Conservation (phyloP, 352 stramenopile genomes). For the Phytophthora tubulina region DNA sequence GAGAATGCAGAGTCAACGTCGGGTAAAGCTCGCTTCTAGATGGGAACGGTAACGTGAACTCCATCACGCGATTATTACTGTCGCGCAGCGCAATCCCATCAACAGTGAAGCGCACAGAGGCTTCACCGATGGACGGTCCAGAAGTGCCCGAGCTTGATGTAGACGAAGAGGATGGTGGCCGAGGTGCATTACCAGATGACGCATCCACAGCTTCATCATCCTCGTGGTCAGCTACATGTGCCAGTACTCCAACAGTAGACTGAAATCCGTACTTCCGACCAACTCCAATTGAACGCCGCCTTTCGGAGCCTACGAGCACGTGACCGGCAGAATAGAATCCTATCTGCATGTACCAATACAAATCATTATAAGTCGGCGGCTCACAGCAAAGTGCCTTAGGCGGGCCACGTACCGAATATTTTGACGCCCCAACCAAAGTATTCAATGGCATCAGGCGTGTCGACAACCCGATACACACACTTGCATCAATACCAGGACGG, state of each 20-base stretch:
- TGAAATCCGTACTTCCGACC: conserved; percentile 64
- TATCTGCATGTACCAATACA: conserved; percentile 52
- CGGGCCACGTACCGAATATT: conserved; percentile 70
- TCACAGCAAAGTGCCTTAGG: too few species aligned
- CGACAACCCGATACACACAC: conserved; percentile 83
- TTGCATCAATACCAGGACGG: conserved; percentile 57
- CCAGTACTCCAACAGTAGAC: conserved; percentile 81
- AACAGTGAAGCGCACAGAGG: conserved; percentile 77
- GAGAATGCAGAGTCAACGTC: conserved; percentile 87
- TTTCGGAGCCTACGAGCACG: conserved; percentile 72
- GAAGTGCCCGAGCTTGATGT: conserved; percentile 19
- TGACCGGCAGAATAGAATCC: conserved; percentile 86
- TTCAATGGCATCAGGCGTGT: conserved; percentile 82
- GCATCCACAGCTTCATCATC: conserved; percentile 21
- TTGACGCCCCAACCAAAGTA: conserved; percentile 80
- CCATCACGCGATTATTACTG: conserved; percentile 56
- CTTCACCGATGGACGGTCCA: conserved; percentile 41
- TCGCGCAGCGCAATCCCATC: conserved; percentile 74
- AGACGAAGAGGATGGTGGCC: conserved; percentile 21
- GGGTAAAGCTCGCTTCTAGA: conserved; percentile 78
- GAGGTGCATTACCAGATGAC: conserved; percentile 11
- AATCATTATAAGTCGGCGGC: too few species aligned
- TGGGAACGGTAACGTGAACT: conserved; percentile 70
- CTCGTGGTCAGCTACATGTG: conserved; percentile 61
- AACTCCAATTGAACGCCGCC: conserved; percentile 66